These are phyloP conservation scores for Talaromyces proteolyticus DNA, from an alignment of 495 filamentous ascomycete species.

Conservation along the genomic window DNA sequence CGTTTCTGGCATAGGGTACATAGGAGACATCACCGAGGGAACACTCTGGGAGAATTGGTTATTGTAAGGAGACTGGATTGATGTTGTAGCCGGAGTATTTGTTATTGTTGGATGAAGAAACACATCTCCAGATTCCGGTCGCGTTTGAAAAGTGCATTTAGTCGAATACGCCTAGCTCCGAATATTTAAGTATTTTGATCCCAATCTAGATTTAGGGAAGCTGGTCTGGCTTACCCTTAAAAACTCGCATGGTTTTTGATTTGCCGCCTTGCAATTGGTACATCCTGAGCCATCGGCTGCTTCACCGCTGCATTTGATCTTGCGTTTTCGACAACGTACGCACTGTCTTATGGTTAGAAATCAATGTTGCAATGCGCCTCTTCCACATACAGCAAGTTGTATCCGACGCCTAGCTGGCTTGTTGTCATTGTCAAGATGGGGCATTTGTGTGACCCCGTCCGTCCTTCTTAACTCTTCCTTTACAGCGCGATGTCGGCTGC, in stretches of 20 bases:
- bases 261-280: slow-evolving; percentile 73
- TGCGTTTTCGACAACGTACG: slow-evolving; percentile 82
- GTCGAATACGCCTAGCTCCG: too few species aligned
- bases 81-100: neutral
- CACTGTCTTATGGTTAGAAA: slow-evolving; percentile 51
- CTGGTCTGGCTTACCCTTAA: slow-evolving; percentile 57
- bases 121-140: too few species aligned
- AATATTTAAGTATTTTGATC: too few species aligned
- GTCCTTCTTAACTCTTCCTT: slow-evolving; percentile 11
- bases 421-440: slow-evolving; percentile 25
- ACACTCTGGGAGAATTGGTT: neutral
- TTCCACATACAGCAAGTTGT: slow-evolving; percentile 54
- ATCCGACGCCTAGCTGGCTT: slow-evolving; percentile 45
- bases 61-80: neutral
- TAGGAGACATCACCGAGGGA: neutral
- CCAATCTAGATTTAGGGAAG: too few species aligned
- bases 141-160: too few species aligned
- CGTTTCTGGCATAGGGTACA: neutral
- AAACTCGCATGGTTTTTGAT: slow-evolving; percentile 67
- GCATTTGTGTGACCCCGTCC: neutral
- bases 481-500: slow-evolving; percentile 20
- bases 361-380: slow-evolving; percentile 6
- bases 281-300: slow-evolving; percentile 69
- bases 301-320: slow-evolving; percentile 95
- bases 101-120: neutral